phyloP scores from a whole-genome alignment of 805 yeast species.

The Cyberlindnera euphorbiiphila region DNA sequence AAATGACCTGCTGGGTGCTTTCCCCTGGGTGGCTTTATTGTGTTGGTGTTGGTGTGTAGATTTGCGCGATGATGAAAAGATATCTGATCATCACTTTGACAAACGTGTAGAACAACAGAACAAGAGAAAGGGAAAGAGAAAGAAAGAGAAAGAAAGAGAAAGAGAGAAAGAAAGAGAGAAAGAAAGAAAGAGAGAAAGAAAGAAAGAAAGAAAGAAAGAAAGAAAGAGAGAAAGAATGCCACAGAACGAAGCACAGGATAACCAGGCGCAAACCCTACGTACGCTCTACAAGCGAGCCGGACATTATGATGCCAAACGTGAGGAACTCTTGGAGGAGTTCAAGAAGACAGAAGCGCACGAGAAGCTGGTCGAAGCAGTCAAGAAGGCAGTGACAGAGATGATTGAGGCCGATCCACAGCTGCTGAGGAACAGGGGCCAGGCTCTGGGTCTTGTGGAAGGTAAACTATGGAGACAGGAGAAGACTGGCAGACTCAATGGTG shows the following conservation, averaged over 20 bases:
- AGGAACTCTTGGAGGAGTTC: slow-evolving; percentile 15
- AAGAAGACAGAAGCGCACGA: slow-evolving; percentile 17
- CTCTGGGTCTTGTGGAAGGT: slow-evolving; percentile 25
- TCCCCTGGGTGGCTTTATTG: too few species aligned
- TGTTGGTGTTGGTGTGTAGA: too few species aligned
- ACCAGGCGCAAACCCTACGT: slow-evolving; percentile 9
- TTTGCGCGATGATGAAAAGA: too few species aligned
- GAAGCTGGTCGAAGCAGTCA: slow-evolving; percentile 14
- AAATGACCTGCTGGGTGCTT: too few species aligned
- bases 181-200: too few species aligned
- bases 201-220: too few species aligned
- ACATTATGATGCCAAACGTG: slow-evolving; percentile 14
- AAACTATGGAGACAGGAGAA: slow-evolving; percentile 1
- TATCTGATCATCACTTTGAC: too few species aligned
- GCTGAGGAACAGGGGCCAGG: slow-evolving; percentile 23
- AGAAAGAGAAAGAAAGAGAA: not conserved
- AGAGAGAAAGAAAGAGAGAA: not conserved
- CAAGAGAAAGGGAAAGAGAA: not conserved
- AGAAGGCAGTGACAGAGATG: slow-evolving; percentile 14
- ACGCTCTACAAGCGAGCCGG: slow-evolving; percentile 16
- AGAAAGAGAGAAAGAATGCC: too few species aligned
- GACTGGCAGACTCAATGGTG: too few species aligned
- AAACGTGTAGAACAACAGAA: not conserved
- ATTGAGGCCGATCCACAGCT: slow-evolving; percentile 23
- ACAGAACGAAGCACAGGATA: not conserved